phyloP scores from a whole-genome alignment of 306 rosid species.

The Pterocarpus santalinus region DNA sequence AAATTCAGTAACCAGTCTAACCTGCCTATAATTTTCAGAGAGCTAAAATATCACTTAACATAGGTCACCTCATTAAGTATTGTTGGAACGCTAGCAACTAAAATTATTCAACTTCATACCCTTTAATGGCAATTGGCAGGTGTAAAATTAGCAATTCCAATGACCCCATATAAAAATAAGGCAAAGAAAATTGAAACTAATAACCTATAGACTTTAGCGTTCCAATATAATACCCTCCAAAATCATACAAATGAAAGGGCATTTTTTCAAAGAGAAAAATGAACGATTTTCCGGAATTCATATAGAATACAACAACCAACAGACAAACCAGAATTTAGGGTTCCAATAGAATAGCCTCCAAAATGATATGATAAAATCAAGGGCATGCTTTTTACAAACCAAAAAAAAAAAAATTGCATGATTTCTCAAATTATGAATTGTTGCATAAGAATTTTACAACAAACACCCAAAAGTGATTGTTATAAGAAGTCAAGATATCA shows the following conservation, averaged over 20 bases:
- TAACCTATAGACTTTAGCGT: conserved; percentile 41
- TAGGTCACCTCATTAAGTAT: neutral
- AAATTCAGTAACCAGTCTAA: conserved; percentile 19
- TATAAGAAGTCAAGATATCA: neutral
- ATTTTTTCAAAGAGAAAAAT: neutral
- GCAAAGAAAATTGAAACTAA: conserved; percentile 24
- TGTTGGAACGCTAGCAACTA: neutral
- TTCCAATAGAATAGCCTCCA: conserved; percentile 20
- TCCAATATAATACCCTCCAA: conserved; percentile 9
- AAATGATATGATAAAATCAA: neutral
- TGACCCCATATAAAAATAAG: conserved; percentile 10
- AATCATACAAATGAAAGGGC: conserved; percentile 28
- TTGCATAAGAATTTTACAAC: neutral
- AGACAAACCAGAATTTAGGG: conserved; percentile 38
- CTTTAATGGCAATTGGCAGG: neutral
- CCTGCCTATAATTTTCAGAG: neutral
- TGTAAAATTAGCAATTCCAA: neutral
- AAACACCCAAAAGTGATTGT: neutral
- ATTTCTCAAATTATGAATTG: neutral
- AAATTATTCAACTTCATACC: conserved; percentile 8
- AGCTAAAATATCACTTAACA: neutral
- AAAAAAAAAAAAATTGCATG: neutral
- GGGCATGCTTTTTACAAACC: neutral
- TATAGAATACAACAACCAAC: neutral
- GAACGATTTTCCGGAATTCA: conserved; percentile 11